Percentiles rank a stretch among this genome's conserved stretches.
phyloP scores from a whole-genome alignment of 2,329 filamentous ascomycete species.

The Cryoendolithus antarcticus region DNA sequence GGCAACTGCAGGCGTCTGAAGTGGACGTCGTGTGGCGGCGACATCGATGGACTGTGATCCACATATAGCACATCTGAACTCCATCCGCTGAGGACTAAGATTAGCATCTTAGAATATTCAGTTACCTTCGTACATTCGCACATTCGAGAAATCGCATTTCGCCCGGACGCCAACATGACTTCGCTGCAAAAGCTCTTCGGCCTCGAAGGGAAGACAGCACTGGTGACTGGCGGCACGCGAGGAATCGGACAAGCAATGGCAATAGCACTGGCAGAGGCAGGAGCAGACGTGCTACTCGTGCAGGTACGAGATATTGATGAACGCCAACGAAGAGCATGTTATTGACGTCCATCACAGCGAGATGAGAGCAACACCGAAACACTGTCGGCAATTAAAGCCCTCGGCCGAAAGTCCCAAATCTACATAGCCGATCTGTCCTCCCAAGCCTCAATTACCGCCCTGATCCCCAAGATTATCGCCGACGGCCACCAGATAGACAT shows the following conservation, averaged over 20 bases:
- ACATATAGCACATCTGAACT: too few species aligned
- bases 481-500: slow-evolving; percentile 17
- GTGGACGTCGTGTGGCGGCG: too few species aligned
- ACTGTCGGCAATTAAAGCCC: slow-evolving; percentile 47
- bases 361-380: slow-evolving; percentile 46
- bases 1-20: too few species aligned
- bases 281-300: slow-evolving; percentile 38
- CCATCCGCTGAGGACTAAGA: too few species aligned
- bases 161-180: background rate
- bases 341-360: slow-evolving; percentile 17
- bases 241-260: slow-evolving; percentile 41
- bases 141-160: too few species aligned
- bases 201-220: slow-evolving; percentile 36
- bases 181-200: slow-evolving; percentile 35
- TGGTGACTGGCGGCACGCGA: slow-evolving; percentile 38
- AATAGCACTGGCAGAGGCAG: slow-evolving; percentile 37
- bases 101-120: too few species aligned
- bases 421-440: slow-evolving; percentile 59
- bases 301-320: slow-evolving; percentile 23
- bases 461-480: slow-evolving; percentile 36
- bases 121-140: too few species aligned
- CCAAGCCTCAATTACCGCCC: slow-evolving; percentile 44
- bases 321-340: background rate
- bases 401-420: slow-evolving; percentile 54
- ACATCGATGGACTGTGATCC: too few species aligned